Base-by-base conservation (phyloP, 352 stramenopile genomes). In the Phytophthora foliorum region DNA sequence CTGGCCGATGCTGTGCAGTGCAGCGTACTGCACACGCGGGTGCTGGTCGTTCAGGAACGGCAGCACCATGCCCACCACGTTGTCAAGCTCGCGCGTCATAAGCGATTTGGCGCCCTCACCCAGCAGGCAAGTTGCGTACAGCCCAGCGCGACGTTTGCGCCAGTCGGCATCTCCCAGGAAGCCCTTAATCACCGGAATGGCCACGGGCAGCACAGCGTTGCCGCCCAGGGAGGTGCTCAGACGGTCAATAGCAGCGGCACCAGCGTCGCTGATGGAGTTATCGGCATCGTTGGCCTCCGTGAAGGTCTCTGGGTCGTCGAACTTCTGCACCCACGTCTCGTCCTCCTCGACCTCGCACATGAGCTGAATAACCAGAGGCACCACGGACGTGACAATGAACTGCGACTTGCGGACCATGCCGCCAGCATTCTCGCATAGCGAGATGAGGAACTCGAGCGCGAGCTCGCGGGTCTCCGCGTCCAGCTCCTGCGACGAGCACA, bases 331-430 rank as follows among this genome's bases (percentile, higher is more conserved):
- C 89, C 89, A 96, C 46, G 82, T 69, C 3, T 72, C 67, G 71
- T 93, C 86, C 44, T 96, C 89, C 36, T 91, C 81, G 2, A 96
- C 80, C 59, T 96, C 87, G 62, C 81, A 91, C 74, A 93, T 90
- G 54, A 96, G 79, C 61, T 90, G 75, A 29, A 96, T 78, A n/a
- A 84, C 83, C 16, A 91, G 73, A 41, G 87, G 87, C 44, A 96
- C 84, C 21, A 95, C 67, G 25, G 69, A 81, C 57, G 86, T 77
- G 36, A 93, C 81, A 34, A 93, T 77, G 38, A 76, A 79, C 25
- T 78, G 69, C 34, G 76, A 83, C 75, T 96, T 95, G 82, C 87
- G 87, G 44, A 92, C 83, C 81, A 93, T 92, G 41, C 83, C 85
- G 34, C 88, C 88, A 32, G 89, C 89, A 52, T 93, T 91, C 57